These are phyloP conservation scores for Aspergillus tamarii DNA, from an alignment of 2,329 filamentous ascomycete species.

Conservation along the genomic window DNA sequence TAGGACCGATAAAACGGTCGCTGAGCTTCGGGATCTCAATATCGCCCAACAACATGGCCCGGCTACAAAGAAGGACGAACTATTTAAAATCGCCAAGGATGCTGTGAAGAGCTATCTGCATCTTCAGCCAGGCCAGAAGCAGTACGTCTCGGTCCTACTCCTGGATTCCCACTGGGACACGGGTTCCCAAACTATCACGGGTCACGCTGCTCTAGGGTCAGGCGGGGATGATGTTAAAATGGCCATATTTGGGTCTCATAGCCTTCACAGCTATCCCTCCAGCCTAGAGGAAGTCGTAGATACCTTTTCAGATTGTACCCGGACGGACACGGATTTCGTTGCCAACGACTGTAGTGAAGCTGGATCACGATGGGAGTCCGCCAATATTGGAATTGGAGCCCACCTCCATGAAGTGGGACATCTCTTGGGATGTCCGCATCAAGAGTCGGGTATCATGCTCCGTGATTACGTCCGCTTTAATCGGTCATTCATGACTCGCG, in stretches of 20 bases:
- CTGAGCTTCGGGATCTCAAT: constrained; percentile 78
- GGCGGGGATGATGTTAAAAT: constrained; percentile 73
- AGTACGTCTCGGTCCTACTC: constrained; percentile 84
- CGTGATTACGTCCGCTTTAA: constrained; percentile 84
- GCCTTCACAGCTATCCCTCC: constrained; percentile 85
- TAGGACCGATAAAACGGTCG: constrained; percentile 78
- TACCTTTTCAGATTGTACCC: constrained; percentile 87
- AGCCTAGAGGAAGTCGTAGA: constrained; percentile 87
- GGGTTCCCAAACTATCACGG: constrained; percentile 68
- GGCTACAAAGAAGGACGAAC: constrained; percentile 69
- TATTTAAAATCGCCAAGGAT: constrained; percentile 76
- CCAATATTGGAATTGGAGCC: constrained; percentile 89
- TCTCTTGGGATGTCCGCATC: constrained; percentile 85
- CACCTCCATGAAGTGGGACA: constrained; percentile 92
- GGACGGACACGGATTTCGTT: constrained; percentile 77
- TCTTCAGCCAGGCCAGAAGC: constrained; percentile 74
- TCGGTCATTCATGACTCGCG: constrained; percentile 77
- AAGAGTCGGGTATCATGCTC: constrained; percentile 89
- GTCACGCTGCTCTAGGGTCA: constrained; percentile 83
- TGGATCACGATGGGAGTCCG: constrained; percentile 93
- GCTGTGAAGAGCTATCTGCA: constrained; percentile 79
- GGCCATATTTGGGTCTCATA: constrained; percentile 90
- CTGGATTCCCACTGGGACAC: constrained; percentile 90
- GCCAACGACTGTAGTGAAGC: constrained; percentile 86
- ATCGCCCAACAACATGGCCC: constrained; percentile 75